phyloP scores from a whole-genome alignment of 106 monocot genomes.

The Dendrobium officinale region DNA sequence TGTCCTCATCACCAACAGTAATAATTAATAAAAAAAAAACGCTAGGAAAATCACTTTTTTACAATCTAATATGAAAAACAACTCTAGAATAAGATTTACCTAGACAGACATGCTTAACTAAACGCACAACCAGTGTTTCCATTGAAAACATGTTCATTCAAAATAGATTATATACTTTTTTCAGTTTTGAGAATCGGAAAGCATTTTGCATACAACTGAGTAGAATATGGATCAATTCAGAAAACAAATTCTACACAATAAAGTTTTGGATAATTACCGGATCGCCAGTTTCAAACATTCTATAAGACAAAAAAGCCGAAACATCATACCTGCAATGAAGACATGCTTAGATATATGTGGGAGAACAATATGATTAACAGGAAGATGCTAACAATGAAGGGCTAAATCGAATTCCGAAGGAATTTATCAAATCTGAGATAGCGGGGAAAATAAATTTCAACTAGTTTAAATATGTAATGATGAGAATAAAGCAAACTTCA shows the following conservation, averaged over 20 bases:
- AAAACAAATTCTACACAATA: not conserved
- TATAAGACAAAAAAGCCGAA: constrained; percentile 68
- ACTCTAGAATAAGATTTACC: not conserved
- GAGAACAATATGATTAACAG: not conserved
- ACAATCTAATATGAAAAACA: not conserved
- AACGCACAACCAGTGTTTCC: not conserved
- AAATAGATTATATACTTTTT: not conserved
- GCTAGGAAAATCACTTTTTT: not conserved
- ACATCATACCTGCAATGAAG: constrained; percentile 87
- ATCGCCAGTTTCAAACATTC: constrained; percentile 76
- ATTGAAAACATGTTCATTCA: constrained; percentile 2
- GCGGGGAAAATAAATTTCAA: not conserved
- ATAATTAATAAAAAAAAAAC: not conserved
- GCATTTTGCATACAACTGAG: not conserved
- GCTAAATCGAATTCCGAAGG: not conserved
- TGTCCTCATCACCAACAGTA: not conserved
- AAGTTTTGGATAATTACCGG: constrained; percentile 39
- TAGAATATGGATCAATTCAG: not conserved
- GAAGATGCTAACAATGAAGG: not conserved
- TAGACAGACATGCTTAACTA: not conserved
- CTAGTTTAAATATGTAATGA: not conserved
- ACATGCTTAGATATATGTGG: not conserved
- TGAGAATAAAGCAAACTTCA: not conserved
- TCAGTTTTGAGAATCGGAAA: not conserved
- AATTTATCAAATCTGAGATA: not conserved